Conservation (phyloP, 2,329 filamentous ascomycete species). For the Penicillium italicum region DNA sequence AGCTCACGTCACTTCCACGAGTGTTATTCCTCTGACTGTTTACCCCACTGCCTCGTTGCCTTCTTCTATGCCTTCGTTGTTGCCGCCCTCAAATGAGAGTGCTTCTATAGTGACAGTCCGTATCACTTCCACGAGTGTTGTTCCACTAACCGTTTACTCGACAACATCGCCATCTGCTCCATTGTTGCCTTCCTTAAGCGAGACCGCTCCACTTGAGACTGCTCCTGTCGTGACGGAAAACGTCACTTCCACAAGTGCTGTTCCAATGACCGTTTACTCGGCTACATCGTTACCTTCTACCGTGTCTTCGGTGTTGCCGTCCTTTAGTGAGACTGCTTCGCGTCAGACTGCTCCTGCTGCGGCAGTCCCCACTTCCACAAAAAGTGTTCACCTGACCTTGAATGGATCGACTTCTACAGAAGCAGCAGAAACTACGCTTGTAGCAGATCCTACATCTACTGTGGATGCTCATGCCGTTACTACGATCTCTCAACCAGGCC, state of each 20-base stretch:
- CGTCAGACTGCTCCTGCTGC: not conserved
- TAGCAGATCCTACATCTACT: not conserved
- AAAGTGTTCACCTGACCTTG: not conserved
- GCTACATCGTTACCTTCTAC: not conserved
- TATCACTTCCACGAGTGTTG: conserved; percentile 1
- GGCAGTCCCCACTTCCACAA: not conserved
- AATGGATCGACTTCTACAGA: not conserved
- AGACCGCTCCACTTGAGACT: not conserved
- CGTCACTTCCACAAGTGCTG: not conserved
- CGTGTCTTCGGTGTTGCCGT: not conserved
- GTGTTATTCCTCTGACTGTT: not conserved
- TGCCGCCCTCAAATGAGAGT: not conserved
- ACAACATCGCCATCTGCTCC: not conserved
- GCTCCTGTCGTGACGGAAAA: not conserved
- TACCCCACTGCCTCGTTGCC: not conserved
- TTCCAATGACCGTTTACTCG: not conserved
- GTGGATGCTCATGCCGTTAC: not conserved
- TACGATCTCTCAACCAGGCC: not conserved
- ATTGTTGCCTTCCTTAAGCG: not conserved
- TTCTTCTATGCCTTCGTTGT: not conserved
- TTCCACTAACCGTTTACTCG: not conserved
- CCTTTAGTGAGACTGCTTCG: not conserved
- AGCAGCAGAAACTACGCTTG: not conserved
- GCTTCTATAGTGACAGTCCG: not conserved
- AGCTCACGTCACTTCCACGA: not conserved